phyloP scores from a whole-genome alignment of 768 basidiomycete genomes.

The Calocybe cyanea region DNA sequence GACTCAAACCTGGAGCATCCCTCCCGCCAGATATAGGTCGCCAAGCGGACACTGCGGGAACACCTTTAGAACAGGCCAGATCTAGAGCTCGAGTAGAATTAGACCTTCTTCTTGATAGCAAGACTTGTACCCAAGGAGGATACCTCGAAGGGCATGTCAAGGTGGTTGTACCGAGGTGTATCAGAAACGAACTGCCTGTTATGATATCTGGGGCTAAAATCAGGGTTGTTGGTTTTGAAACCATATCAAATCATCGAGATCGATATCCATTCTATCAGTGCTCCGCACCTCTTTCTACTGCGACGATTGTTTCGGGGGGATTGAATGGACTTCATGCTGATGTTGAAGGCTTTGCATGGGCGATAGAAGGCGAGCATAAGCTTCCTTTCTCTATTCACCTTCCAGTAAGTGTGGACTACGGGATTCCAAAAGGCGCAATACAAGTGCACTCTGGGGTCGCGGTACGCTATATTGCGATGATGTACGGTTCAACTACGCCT shows the following conservation, averaged over 20 bases:
- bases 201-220: constrained; percentile 73
- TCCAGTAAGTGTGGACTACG: constrained; percentile 49
- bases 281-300: constrained; percentile 48
- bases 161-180: constrained; percentile 53
- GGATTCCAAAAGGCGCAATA: constrained; percentile 56
- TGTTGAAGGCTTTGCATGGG: constrained; percentile 58
- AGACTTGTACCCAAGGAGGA: constrained; percentile 78
- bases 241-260: constrained; percentile 49
- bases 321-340: constrained; percentile 46
- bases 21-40: constrained; percentile 31
- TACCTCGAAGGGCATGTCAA: constrained; percentile 66
- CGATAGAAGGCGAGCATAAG: constrained; percentile 60
- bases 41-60: constrained; percentile 20
- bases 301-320: constrained; percentile 40
- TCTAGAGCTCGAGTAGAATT: constrained; percentile 73
- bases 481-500: constrained; percentile 40
- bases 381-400: constrained; percentile 74
- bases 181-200: constrained; percentile 54
- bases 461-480: constrained; percentile 78
- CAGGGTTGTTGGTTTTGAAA: constrained; percentile 83
- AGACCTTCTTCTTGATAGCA: constrained; percentile 73
- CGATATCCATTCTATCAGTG: constrained; percentile 82
- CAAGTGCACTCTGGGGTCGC: constrained; percentile 53
- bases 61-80: constrained; percentile 69
- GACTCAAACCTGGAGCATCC: constrained; percentile 50